Base-by-base conservation (phyloP, 1,139 yeast genomes). In the Lodderomyces parapsilosis region DNA sequence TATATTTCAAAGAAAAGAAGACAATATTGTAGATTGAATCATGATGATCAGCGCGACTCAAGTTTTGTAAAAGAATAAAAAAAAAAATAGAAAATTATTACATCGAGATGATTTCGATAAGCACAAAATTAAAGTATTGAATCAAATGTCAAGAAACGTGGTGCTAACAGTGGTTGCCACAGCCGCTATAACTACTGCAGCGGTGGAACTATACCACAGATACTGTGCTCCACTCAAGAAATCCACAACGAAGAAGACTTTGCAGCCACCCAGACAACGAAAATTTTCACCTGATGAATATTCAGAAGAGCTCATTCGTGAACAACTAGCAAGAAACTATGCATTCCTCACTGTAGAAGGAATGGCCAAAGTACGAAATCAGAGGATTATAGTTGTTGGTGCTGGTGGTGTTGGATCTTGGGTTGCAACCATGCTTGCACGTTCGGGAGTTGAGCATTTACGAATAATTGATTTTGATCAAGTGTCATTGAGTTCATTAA, bases 341-440 rank as follows among this genome's bases (percentile, higher is more conserved):
- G 96, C 96, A 2, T 93, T 93, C 58, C 71, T 93, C 28, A 90
- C 96, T 2, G 86, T 84, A 40, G 86, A 83, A 15, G 98, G 97
- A 1, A 81, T 89, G 80, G 62, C 66, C n/a, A 80, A 80, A 48
- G 78, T 93, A 17, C 80, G 96, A 44, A 63, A 71, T n/a, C 84
- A 89, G 54, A 76, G 80, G 47, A 79, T 93, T 2, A 85, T 89
- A 2, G 86, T 93, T 14, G 96, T 93, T n/a, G 99, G 99, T 23
- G 95, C 93, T 8, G 99, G 99, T 42, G 99, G 99, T 38, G 99
- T 93, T 28, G 99, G 99, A 2, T 90, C 98, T 0, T 91, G 96
- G 94, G 96, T 86, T 9, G 86, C 90, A 6, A 86, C 96, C 2
- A 89, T 94, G 89, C 74, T 93, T 46, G 87, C 87, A 1, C 80